Evolutionary conservation across 2,329 filamentous ascomycete genomes (phyloP).

Genomic region (Colletotrichum shisoi): DNA sequence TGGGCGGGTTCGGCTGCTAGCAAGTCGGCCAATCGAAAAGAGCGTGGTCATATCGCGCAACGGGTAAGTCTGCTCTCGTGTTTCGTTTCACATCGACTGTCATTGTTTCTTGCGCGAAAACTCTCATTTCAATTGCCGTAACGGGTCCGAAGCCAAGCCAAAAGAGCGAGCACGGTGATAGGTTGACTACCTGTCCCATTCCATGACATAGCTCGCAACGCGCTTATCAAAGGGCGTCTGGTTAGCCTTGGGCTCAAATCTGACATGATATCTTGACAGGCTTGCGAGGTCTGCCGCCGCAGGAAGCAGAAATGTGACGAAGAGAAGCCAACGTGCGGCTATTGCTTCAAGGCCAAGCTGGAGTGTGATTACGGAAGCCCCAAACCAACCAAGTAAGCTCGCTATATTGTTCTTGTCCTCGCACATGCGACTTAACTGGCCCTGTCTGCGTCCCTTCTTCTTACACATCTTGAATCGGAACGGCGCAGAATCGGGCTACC

Average conservation of each 20-base stretch:
- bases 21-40: conserved; percentile 48
- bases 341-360: conserved; percentile 54
- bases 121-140: neutral
- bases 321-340: conserved; percentile 66
- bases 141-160: neutral
- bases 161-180: neutral
- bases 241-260: neutral
- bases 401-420: neutral
- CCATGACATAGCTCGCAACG: neutral
- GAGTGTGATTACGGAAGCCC: conserved; percentile 67
- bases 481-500: conserved; percentile 25
- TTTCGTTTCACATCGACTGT: neutral
- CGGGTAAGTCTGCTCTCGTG: conserved; percentile 45
- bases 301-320: conserved; percentile 73
- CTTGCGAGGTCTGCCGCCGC: conserved; percentile 66
- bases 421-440: neutral
- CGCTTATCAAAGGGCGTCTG: neutral
- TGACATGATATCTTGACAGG: conserved; percentile 46
- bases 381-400: conserved; percentile 67
- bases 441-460: neutral
- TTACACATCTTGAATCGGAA: neutral
- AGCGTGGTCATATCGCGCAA: conserved; percentile 52
- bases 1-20: conserved; percentile 47
- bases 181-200: neutral
- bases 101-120: neutral